phyloP scores from a whole-genome alignment of 2,329 filamentous ascomycete species.

The Fusarium verrucosum region DNA sequence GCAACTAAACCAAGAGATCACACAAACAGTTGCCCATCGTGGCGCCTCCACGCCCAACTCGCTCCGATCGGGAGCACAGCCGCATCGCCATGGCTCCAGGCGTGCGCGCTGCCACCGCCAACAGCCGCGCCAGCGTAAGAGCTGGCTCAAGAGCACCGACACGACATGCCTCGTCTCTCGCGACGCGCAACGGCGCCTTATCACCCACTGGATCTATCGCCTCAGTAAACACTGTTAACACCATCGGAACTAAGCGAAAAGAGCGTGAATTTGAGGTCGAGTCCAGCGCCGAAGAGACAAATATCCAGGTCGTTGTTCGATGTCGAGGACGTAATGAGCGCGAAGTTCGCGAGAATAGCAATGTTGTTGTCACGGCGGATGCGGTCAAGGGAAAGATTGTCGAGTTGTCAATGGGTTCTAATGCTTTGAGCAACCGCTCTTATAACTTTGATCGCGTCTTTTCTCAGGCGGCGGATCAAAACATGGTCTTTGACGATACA shows the following conservation, averaged over 20 bases:
- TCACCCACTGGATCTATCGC: slow-evolving; percentile 76
- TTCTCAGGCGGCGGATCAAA: slow-evolving; percentile 91
- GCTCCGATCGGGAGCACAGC: slow-evolving; percentile 52
- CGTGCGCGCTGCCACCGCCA: slow-evolving; percentile 40
- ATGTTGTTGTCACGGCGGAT: slow-evolving; percentile 87
- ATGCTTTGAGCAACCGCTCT: slow-evolving; percentile 91
- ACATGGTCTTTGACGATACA: slow-evolving; percentile 93
- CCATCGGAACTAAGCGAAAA: slow-evolving; percentile 79
- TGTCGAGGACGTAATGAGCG: slow-evolving; percentile 93
- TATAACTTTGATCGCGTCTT: slow-evolving; percentile 98
- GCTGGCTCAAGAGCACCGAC: slow-evolving; percentile 38
- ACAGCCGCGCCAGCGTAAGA: slow-evolving; percentile 41
- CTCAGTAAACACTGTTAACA: slow-evolving; percentile 68
- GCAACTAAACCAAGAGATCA: slow-evolving; percentile 11
- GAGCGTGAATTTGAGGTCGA: slow-evolving; percentile 83
- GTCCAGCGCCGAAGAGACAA: slow-evolving; percentile 77
- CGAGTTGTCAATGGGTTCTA: slow-evolving; percentile 90
- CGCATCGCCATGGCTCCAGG: slow-evolving; percentile 49
- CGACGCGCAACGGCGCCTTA: slow-evolving; percentile 54
- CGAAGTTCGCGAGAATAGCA: slow-evolving; percentile 93
- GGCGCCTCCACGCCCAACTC: slow-evolving; percentile 50
- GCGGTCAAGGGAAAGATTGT: slow-evolving; percentile 87
- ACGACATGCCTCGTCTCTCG: slow-evolving; percentile 39
- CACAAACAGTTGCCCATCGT: slow-evolving; percentile 42
- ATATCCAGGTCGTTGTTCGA: slow-evolving; percentile 96